Percentiles rank a stretch among this genome's conserved stretches.
phyloP scores from a whole-genome alignment of 805 yeast genomes.

The Candida ficus region DNA sequence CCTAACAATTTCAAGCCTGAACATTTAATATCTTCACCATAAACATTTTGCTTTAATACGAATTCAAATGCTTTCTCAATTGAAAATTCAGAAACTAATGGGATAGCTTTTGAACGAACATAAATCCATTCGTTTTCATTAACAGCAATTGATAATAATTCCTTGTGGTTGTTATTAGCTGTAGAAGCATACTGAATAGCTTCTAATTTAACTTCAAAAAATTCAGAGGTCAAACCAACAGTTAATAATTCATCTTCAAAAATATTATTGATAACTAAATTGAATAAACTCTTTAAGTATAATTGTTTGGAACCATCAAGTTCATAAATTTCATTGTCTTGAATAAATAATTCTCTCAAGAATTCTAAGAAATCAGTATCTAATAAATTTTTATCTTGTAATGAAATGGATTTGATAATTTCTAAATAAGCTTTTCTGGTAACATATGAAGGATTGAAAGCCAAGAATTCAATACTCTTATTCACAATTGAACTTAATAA shows the following conservation, averaged over 20 bases:
- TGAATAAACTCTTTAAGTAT: conserved; percentile 31
- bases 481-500: conserved; percentile 1
- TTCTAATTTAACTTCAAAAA: conserved; percentile 40
- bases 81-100: conserved; percentile 19
- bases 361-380: conserved; percentile 10
- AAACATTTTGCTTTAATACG: conserved; percentile 24
- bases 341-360: conserved; percentile 33
- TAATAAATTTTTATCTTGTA: background rate
- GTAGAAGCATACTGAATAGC: conserved; percentile 32
- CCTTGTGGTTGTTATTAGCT: conserved; percentile 3
- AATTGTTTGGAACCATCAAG: conserved; percentile 49
- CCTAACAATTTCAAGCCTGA: conserved; percentile 51
- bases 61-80: conserved; percentile 27
- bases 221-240: conserved; percentile 33
- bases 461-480: conserved; percentile 12
- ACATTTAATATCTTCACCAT: conserved; percentile 43
- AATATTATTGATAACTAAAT: conserved; percentile 20
- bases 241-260: conserved; percentile 22
- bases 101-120: conserved; percentile 36
- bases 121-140: conserved; percentile 34
- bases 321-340: conserved; percentile 21
- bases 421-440: conserved; percentile 32
- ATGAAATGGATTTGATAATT: conserved; percentile 2
- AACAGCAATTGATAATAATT: conserved; percentile 19
- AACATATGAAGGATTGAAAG: conserved; percentile 26